Evolutionary conservation across 2,329 filamentous ascomycete species (phyloP).

Genomic region (Phialophora verrucosa): DNA sequence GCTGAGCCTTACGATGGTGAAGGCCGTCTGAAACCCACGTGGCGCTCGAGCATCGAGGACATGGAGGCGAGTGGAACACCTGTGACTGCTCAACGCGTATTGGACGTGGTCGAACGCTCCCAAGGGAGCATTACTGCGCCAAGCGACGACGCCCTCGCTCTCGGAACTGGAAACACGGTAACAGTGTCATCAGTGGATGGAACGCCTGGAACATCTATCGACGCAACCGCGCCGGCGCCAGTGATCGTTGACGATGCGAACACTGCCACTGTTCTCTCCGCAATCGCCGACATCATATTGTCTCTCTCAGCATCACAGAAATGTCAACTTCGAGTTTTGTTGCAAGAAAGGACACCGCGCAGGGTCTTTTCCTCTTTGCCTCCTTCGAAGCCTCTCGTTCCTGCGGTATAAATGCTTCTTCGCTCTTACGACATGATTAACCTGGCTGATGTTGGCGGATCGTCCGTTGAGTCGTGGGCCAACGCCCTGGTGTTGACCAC

Average conservation of each 20-base stretch:
- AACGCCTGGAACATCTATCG: neutral
- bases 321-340: neutral
- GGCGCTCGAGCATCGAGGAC: neutral
- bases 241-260: neutral
- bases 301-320: neutral
- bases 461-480: neutral
- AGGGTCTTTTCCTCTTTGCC: neutral
- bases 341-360: neutral
- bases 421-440: neutral
- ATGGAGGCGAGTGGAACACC: neutral
- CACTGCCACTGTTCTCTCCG: neutral
- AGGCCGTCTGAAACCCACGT: neutral
- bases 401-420: neutral
- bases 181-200: neutral
- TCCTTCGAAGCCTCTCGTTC: neutral
- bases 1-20: conserved; percentile 2
- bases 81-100: neutral
- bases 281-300: neutral
- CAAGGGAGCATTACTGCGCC: too few species aligned
- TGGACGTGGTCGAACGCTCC: neutral
- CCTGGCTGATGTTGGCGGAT: neutral
- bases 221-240: neutral
- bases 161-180: neutral
- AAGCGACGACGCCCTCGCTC: neutral
- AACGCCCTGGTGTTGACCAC: neutral